A percentile compares a stretch with the other conserved stretches of the same genome.
phyloP scores from a whole-genome alignment of 345 rosid species.

The Murraya paniculata region DNA sequence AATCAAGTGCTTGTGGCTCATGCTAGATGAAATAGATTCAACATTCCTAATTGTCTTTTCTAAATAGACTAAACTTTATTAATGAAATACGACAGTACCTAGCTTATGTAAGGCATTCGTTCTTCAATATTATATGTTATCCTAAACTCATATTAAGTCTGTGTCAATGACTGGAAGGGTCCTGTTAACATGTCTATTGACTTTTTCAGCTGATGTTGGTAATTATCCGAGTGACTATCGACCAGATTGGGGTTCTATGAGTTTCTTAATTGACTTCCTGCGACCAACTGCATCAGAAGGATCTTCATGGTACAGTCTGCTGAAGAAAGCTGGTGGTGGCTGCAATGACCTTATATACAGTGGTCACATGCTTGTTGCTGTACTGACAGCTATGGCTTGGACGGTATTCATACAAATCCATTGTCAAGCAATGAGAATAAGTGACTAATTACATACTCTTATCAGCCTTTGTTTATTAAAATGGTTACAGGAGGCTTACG shows the following conservation, averaged over 20 bases:
- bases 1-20: not conserved
- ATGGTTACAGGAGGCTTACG: constrained; percentile 81
- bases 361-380: constrained; percentile 97
- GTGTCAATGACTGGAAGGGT: constrained; percentile 4
- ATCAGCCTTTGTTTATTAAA: constrained; percentile 5
- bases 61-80: not conserved
- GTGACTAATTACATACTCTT: not conserved
- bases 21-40: not conserved
- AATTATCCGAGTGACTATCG: constrained; percentile 47
- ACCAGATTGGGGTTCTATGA: constrained; percentile 87
- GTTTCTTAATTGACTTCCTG: constrained; percentile 75
- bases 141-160: not conserved
- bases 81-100: not conserved
- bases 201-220: constrained; percentile 49
- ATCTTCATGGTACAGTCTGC: constrained; percentile 67
- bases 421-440: not conserved
- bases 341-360: constrained; percentile 96
- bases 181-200: not conserved
- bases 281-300: constrained; percentile 71
- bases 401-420: constrained; percentile 43
- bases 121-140: not conserved
- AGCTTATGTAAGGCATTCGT: not conserved
- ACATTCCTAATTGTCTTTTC: not conserved
- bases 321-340: constrained; percentile 93
- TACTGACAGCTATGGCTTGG: constrained; percentile 98